Base-by-base conservation (phyloP, 768 basidiomycete species). In the Lactarius evosmus region DNA sequence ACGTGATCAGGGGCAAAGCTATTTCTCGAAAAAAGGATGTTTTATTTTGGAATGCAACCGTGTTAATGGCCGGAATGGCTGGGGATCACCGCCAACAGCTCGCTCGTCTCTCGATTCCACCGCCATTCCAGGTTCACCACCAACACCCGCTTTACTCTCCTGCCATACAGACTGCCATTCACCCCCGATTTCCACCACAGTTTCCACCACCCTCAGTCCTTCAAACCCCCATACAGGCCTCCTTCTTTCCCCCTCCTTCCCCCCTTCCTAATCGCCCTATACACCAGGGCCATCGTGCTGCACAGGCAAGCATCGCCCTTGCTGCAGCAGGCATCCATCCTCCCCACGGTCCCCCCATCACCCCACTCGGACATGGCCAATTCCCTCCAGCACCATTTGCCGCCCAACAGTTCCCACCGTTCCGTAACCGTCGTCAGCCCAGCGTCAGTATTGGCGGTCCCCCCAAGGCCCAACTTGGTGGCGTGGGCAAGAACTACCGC, bases 401-500 rank as follows among this genome's bases (percentile, higher is more conserved):
- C 1, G 74, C 71, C n/a, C 27, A 74, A 69, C 58, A 78, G 72
- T 59, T 78, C 76, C 64, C 79, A 36, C 59, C 60, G 33, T 34
- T 72, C 57, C 77, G 88, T 60, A 88, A 80, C 71, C 80, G 87
- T 72, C 80, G 89, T 49, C 83, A 89, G 61, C 82, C 80, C 17
- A 83, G 82, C 66, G 66, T 88, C 50, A 90, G 87, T 72, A 83
- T 89, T 46, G 92, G 92, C 14, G 92, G 92, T 7, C 92, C 92
- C n/a, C 92, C 92, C 9, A 94, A 93, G 73, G 92, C 92, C 0
- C 82, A 85, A 0, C 76, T 94, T 2, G 92, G 92, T 19, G 92
- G 92, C 0, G 91, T 88, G 14, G 83, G 85, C 51, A 83, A 88
- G 51, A 93, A 89, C 75, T 79, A 85, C 56, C 89, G 86, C 73